Evolutionary conservation across 345 rosid genomes (phyloP).

Genomic region (Capsella bursapastoris): DNA sequence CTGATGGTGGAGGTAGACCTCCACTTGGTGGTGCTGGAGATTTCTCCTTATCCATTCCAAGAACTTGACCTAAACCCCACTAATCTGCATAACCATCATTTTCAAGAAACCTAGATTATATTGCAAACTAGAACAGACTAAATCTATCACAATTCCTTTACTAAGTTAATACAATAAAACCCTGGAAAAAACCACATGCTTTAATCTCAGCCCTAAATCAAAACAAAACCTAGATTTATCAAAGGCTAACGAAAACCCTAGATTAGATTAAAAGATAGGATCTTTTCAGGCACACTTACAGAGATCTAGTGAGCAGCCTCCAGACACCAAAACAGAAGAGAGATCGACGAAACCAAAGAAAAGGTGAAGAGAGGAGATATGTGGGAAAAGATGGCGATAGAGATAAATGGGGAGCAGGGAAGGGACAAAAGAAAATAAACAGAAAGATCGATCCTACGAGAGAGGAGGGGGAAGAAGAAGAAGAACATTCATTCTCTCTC

Average conservation of each 20-base stretch:
- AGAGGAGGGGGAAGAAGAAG: slow-evolving; percentile 32
- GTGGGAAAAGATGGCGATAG: background rate
- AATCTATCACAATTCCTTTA: slow-evolving; percentile 7
- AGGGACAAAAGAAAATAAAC: background rate
- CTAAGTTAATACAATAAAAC: background rate
- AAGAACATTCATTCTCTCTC: slow-evolving; percentile 24
- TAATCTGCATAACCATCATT: slow-evolving; percentile 30
- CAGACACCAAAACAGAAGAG: slow-evolving; percentile 21
- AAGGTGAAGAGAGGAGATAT: background rate
- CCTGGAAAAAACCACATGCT: background rate
- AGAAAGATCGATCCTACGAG: slow-evolving; percentile 33
- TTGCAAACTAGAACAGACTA: background rate
- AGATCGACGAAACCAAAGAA: slow-evolving; percentile 19
- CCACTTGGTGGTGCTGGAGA: slow-evolving; percentile 52
- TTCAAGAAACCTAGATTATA: slow-evolving; percentile 10
- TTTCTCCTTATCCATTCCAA: slow-evolving; percentile 82
- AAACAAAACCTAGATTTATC: slow-evolving; percentile 12
- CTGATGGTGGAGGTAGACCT: slow-evolving; percentile 65
- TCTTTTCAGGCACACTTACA: slow-evolving; percentile 33
- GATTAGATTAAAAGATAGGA: background rate
- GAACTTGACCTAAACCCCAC: slow-evolving; percentile 28
- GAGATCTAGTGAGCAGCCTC: slow-evolving; percentile 25
- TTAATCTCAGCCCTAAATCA: background rate
- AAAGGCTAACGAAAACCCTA: background rate
- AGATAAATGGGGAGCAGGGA: background rate